Evolutionary conservation across 2,329 filamentous ascomycete species (phyloP), one percentile per base, ranked within the genome.

Genomic region (Aspergillus thermomutatus): DNA sequence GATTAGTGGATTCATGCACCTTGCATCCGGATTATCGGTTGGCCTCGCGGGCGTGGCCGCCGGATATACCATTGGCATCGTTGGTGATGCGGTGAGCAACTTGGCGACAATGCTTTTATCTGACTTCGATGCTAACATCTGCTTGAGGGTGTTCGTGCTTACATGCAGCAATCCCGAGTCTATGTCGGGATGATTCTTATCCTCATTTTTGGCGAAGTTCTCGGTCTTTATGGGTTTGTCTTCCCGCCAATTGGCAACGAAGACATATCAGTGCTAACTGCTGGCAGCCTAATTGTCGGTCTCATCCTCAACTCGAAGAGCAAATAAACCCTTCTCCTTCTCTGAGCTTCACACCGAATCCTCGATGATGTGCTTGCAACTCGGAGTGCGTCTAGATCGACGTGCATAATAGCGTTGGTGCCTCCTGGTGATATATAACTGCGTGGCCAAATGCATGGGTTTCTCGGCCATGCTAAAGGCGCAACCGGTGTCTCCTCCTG

Each of bases 111-210:
- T 45, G 27, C 25, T 43, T 19, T 37, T 53, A 11, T 45, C 50
- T 31, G n/a, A 19, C 25, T 49, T 14, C 25, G 40, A 17, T 52
- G 60, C 65, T 75, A 60, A 74, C 58, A 9, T 25, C 41, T 54
- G 28, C 48, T 41, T 25, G 43, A 85, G 82, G 85, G 94, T 59
- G 93, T 97, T 53, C 87, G 94, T 67, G 87, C 92, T 56, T 97
- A 95, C 79, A 96, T 99, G 92, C 86, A 91, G 69, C 94, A 99
- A 77, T 95, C 90, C 50, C 86, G 93, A 62, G 89, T 99, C 64
- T 99, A 97, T 68, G 94, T 99, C 50, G 94, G 94, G 75, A 97
- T 97, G 94, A 93, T 99, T 49, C 79, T 99, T 68, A 97, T 97
- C 66, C 83, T 97, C 62, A 99, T 99, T 84, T 99, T 99, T 73